These are phyloP conservation scores for Lactarius vividus DNA, from an alignment of 768 basidiomycete species.

Conservation along the genomic window DNA sequence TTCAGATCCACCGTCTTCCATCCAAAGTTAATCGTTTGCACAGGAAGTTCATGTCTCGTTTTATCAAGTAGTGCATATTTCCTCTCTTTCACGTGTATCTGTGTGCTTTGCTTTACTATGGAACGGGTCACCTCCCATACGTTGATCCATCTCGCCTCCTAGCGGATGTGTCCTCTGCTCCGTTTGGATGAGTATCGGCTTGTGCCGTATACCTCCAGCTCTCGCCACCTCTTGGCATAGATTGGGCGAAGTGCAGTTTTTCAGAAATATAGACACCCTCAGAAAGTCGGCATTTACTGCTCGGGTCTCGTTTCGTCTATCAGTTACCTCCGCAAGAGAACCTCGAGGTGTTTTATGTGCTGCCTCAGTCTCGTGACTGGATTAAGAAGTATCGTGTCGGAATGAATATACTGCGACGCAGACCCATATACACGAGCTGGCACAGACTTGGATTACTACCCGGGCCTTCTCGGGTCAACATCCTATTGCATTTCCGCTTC, in stretches of 20 bases:
- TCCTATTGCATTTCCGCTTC: too few species aligned
- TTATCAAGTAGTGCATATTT: constrained; percentile 62
- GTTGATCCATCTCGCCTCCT: not conserved
- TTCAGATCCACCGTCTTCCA: constrained; percentile 25
- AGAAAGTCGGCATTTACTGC: not conserved
- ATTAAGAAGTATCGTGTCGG: too few species aligned
- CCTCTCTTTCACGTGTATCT: not conserved
- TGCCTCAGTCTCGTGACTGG: too few species aligned
- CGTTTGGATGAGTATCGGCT: not conserved
- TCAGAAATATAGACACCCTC: not conserved
- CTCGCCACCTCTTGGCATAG: not conserved
- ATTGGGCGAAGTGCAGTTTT: not conserved
- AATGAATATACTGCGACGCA: too few species aligned
- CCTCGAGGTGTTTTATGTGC: too few species aligned
- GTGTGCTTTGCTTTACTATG: not conserved
- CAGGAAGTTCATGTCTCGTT: constrained; percentile 92
- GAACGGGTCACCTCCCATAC: not conserved
- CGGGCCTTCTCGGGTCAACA: too few species aligned
- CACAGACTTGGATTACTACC: not conserved
- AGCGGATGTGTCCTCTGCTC: not conserved
- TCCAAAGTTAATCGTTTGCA: constrained; percentile 2
- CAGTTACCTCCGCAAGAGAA: not conserved
- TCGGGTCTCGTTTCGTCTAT: not conserved
- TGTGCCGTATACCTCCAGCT: not conserved
- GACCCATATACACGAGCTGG: not conserved